Evolutionary conservation across 345 rosid genomes (phyloP).

Genomic region (Rhodomyrtus tomentosa): DNA sequence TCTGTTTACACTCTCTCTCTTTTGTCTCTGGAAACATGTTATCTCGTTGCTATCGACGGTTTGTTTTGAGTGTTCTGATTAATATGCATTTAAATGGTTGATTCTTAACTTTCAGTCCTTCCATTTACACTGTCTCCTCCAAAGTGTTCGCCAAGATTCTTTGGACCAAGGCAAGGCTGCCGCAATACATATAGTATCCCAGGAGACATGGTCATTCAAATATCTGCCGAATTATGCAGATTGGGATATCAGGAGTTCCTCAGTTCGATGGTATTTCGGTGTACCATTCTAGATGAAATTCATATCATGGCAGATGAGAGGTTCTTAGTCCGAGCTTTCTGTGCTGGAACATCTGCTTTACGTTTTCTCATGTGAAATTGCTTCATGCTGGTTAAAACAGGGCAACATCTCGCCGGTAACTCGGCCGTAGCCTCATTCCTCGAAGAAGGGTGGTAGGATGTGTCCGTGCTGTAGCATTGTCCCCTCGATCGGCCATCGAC

Average conservation of each 20-base stretch:
- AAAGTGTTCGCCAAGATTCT: conserved; percentile 57
- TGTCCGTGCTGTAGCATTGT: not conserved
- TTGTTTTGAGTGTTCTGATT: not conserved
- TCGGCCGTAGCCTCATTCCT: not conserved
- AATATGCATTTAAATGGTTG: not conserved
- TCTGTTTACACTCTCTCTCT: not conserved
- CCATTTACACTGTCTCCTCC: conserved; percentile 45
- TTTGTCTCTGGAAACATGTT: not conserved
- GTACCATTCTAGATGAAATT: not conserved
- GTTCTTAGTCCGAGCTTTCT: not conserved
- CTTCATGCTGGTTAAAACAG: not conserved
- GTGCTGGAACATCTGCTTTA: not conserved
- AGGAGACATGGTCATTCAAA: conserved; percentile 8
- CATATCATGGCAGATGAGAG: not conserved
- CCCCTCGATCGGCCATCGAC: not conserved
- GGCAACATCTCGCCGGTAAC: not conserved
- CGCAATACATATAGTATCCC: conserved; percentile 56
- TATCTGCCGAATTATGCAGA: not conserved
- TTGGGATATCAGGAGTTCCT: not conserved
- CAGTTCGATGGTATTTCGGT: not conserved
- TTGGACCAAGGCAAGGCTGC: conserved; percentile 57
- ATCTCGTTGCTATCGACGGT: not conserved
- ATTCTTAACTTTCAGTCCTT: not conserved
- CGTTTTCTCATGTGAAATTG: not conserved
- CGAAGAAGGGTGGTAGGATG: not conserved